These are phyloP conservation scores for Eucalyptus sp. DNA, from an alignment of 345 rosid genomes.

Conservation along the genomic window DNA sequence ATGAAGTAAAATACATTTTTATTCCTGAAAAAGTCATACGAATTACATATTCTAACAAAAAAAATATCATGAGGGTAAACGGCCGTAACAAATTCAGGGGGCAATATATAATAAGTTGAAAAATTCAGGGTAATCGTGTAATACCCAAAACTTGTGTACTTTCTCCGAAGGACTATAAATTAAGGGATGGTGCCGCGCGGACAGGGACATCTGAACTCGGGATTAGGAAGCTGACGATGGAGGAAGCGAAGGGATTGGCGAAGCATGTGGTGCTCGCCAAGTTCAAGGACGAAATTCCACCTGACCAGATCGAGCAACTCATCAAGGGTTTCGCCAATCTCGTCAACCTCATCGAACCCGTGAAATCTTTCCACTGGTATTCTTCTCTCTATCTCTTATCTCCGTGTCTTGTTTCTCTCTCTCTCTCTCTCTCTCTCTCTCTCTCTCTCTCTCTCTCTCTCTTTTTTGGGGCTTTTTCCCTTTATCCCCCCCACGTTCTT, in stretches of 20 bases:
- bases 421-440: too few species aligned
- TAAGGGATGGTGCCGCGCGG: neutral
- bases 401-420: neutral
- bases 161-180: neutral
- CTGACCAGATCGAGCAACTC: slow-evolving; percentile 38
- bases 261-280: slow-evolving; percentile 64
- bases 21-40: neutral
- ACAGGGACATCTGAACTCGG: neutral
- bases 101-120: neutral
- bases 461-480: neutral
- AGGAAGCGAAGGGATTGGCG: slow-evolving; percentile 55
- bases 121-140: neutral
- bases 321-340: slow-evolving; percentile 65
- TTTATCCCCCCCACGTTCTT: neutral
- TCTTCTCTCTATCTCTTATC: neutral
- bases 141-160: neutral
- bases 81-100: neutral
- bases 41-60: neutral
- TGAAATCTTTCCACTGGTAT: slow-evolving; percentile 84
- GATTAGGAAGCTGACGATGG: slow-evolving; percentile 16
- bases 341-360: slow-evolving; percentile 59
- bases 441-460: neutral
- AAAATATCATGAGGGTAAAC: neutral
- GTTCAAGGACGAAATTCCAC: slow-evolving; percentile 51
- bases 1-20: neutral